These are phyloP conservation scores for Drechslerella stenobrocha DNA, from an alignment of 2,329 filamentous ascomycete genomes.

Conservation along the genomic window DNA sequence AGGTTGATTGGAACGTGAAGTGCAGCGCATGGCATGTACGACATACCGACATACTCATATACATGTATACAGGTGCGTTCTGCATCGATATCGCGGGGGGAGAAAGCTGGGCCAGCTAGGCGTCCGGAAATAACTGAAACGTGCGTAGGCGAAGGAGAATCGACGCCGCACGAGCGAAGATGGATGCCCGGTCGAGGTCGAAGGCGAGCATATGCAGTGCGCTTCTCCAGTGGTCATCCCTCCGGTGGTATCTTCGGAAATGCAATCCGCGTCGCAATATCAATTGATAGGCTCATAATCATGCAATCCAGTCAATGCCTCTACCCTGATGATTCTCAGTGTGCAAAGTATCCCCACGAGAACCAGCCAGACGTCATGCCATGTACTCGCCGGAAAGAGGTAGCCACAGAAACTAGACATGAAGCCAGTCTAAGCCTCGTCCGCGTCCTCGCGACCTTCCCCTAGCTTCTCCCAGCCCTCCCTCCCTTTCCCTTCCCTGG, in stretches of 20 bases:
- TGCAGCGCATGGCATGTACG: background rate
- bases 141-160: background rate
- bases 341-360: too few species aligned
- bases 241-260: background rate
- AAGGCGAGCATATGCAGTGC: too few species aligned
- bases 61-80: background rate
- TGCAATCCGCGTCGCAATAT: background rate
- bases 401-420: slow-evolving; percentile 44
- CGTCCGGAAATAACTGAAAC: slow-evolving; percentile 6
- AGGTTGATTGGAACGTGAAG: background rate
- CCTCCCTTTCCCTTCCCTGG: background rate
- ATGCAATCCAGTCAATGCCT: background rate
- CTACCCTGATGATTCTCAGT: too few species aligned
- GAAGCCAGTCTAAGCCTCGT: slow-evolving; percentile 26
- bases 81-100: background rate
- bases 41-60: slow-evolving; percentile 3
- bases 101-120: background rate
- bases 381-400: slow-evolving; percentile 46
- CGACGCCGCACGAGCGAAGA: background rate
- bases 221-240: too few species aligned
- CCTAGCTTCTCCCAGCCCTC: background rate
- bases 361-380: too few species aligned
- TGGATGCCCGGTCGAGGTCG: background rate
- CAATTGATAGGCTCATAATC: background rate
- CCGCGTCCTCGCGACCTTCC: slow-evolving; percentile 14